phyloP scores from a whole-genome alignment of 1,284 basidiomycete genomes.

The Ganoderma lingzhi region DNA sequence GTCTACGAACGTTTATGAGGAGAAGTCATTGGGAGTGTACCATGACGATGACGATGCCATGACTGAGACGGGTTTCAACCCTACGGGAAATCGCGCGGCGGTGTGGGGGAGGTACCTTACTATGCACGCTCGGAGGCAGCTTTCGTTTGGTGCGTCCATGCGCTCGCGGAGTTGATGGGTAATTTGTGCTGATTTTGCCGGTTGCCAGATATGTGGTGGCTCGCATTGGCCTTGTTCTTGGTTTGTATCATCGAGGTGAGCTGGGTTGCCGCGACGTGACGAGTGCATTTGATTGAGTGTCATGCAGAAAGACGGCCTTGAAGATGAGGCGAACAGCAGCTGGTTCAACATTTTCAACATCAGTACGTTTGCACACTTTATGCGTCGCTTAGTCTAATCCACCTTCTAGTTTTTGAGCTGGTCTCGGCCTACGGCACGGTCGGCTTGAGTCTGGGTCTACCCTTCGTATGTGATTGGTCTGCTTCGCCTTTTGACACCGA shows the following conservation, averaged over 20 bases:
- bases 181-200: neutral
- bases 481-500: neutral
- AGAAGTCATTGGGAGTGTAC: conserved; percentile 85
- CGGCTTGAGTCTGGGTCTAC: conserved; percentile 80
- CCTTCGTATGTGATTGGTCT: conserved; percentile 53
- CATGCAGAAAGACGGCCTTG: conserved; percentile 45
- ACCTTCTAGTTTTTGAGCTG: conserved; percentile 77
- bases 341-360: conserved; percentile 88
- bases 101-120: conserved; percentile 83
- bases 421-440: conserved; percentile 94
- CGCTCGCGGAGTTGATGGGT: neutral
- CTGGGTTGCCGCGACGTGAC: neutral
- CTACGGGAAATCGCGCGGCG: conserved; percentile 57
- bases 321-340: conserved; percentile 54
- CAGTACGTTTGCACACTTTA: conserved; percentile 49
- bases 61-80: conserved; percentile 53
- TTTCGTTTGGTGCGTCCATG: conserved; percentile 77
- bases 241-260: conserved; percentile 87
- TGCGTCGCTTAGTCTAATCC: conserved; percentile 5
- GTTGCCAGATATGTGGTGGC: conserved; percentile 87
- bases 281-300: neutral
- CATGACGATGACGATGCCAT: conserved; percentile 50
- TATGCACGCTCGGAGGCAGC: conserved; percentile 86
- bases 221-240: conserved; percentile 79
- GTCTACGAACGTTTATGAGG: conserved; percentile 97